phyloP scores from a whole-genome alignment of 164 flowering plant genomes.

The Taxillus chinensis region DNA sequence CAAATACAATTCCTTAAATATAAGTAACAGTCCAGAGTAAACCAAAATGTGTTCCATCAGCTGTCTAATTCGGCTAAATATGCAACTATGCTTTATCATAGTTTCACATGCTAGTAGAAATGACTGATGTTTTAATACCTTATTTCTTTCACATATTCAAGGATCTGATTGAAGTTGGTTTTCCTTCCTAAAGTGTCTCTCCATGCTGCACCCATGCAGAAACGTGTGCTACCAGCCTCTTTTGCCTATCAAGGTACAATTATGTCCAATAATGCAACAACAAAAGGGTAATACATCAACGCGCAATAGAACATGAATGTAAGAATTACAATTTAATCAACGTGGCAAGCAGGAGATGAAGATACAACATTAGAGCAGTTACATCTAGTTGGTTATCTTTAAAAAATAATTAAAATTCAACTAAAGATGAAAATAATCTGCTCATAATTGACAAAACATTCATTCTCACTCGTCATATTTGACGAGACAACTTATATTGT shows the following conservation, averaged over 20 bases:
- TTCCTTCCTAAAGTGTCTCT: conserved; percentile 95
- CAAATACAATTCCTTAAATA: too few species aligned
- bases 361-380: not conserved
- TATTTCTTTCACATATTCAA: conserved; percentile 92
- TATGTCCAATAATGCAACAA: conserved; percentile 2
- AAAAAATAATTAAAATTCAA: too few species aligned
- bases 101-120: not conserved
- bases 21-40: too few species aligned
- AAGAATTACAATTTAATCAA: not conserved
- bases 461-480: too few species aligned
- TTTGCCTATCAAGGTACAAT: conserved; percentile 58
- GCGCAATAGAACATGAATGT: not conserved
- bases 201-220: conserved; percentile 99
- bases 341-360: not conserved
- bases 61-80: too few species aligned
- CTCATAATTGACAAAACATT: too few species aligned
- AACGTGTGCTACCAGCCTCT: conserved; percentile 97
- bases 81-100: too few species aligned
- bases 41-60: too few species aligned
- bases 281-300: not conserved
- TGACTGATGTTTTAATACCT: conserved; percentile 33
- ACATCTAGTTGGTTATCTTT: too few species aligned
- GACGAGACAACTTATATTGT: too few species aligned
- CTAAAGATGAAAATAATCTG: too few species aligned
- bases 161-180: conserved; percentile 89